phyloP scores from a whole-genome alignment of 106 monocot species.

The Dioscorea zingiberensis region DNA sequence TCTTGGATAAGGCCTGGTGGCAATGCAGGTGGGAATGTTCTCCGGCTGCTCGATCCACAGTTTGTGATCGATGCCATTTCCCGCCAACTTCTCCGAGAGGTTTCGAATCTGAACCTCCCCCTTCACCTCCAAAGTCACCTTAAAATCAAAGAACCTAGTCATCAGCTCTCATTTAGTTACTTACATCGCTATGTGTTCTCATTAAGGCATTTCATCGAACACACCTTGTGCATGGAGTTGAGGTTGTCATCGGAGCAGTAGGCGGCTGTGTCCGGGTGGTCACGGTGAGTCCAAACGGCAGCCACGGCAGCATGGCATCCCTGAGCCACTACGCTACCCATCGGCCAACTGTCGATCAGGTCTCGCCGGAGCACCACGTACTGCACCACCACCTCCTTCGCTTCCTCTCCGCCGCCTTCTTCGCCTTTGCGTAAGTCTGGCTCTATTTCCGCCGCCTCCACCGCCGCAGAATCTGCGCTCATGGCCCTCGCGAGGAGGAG shows the following conservation, averaged over 20 bases:
- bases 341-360: slow-evolving; percentile 87
- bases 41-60: slow-evolving; percentile 98
- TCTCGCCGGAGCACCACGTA: slow-evolving; percentile 97
- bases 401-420: slow-evolving; percentile 19
- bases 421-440: no score
- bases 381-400: slow-evolving; percentile 59
- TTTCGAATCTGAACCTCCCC: slow-evolving; percentile 77
- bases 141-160: not conserved
- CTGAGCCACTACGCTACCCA: slow-evolving; percentile 81
- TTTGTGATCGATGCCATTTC: slow-evolving; percentile 63
- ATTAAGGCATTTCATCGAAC: slow-evolving; percentile 48
- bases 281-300: slow-evolving; percentile 66
- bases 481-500: not conserved
- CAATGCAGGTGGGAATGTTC: slow-evolving; percentile 83
- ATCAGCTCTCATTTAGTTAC: not conserved
- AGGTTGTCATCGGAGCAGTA: slow-evolving; percentile 61
- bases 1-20: slow-evolving; percentile 70
- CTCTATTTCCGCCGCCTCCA: not conserved
- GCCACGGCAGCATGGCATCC: slow-evolving; percentile 94
- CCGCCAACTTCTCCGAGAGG: slow-evolving; percentile 67
- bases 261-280: slow-evolving; percentile 48
- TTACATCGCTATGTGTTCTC: not conserved
- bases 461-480: not conserved
- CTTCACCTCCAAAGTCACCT: slow-evolving; percentile 97
- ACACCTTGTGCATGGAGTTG: slow-evolving; percentile 88